Evolutionary conservation across 352 stramenopile species (phyloP), one percentile per base, ranked within the genome.

Genomic region (Phytopythium chamaehyphon): DNA sequence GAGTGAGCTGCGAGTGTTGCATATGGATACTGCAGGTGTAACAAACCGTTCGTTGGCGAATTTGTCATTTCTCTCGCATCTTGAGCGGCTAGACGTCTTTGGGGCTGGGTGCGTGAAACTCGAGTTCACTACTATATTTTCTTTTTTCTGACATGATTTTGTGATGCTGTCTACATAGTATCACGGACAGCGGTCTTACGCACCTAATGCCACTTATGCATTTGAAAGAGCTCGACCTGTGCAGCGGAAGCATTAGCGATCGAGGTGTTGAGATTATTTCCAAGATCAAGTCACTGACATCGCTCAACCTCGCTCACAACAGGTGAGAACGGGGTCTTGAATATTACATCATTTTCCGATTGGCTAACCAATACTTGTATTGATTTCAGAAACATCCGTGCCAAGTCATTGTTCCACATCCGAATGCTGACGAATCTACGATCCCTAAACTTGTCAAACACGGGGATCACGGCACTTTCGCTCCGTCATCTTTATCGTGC

Each of bases 251-350:
- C 22, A 86, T 93, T 40, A 82, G 69, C 7, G 77, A 90, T 28
- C 72, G 75, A 21, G 82, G 82, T 22, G 79, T 90, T 12, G 76
- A 86, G 40, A 45, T 86, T 15, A 81, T 93, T 43, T 86, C 73
- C n/a, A 86, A 86, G 22, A 63, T 93, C 48, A 86, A 70, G 39
- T 81, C 71, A 16, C 62, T 93, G 46, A 78, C 63, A 46, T 82
- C 73, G n/a, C 64, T 93, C 40, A 93, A 93, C 51, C 42, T 93
- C 56, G 88, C 79, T 60, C 82, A 93, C 54, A 93, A 93, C 69
- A 78, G 74, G 82, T 80, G 47, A n/a, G n/a, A n/a, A n/a, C 0
- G 53, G 18, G 8, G 6, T 12, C 6, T 12, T 36, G 1, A 19
- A 12, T 57, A 12, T 10, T 26, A 11, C 14, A 3, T 49, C 24